phyloP scores from a whole-genome alignment of 2,329 filamentous ascomycete genomes.

The Dichotomopilus funicola region DNA sequence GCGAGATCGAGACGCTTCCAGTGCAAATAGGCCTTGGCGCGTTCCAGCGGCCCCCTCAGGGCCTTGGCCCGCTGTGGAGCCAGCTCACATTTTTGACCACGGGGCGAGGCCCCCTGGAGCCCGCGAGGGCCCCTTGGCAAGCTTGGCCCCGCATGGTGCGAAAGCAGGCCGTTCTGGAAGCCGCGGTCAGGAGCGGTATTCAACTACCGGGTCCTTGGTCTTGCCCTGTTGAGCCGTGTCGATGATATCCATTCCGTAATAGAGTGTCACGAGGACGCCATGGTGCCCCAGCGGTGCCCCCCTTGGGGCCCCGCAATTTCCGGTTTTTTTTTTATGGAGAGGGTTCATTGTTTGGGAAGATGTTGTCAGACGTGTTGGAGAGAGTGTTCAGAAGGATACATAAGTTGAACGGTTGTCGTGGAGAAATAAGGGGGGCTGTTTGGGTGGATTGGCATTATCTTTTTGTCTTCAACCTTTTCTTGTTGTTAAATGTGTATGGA shows the following conservation, averaged over 20 bases:
- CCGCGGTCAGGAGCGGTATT: constrained; percentile 5
- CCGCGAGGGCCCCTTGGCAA: too few relatives aligned
- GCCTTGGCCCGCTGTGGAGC: neutral
- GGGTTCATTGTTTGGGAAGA: neutral
- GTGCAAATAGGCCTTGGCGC: constrained; percentile 3
- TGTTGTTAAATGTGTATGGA: too few relatives aligned
- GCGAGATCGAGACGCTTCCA: constrained; percentile 10
- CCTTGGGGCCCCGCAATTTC: neutral
- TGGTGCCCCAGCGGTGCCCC: neutral
- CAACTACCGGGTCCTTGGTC: constrained; percentile 3
- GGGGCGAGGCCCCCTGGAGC: neutral
- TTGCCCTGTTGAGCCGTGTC: neutral
- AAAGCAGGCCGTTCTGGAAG: constrained; percentile 1
- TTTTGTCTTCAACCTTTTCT: too few relatives aligned
- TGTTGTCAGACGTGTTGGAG: neutral
- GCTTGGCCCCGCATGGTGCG: too few relatives aligned
- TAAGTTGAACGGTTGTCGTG: too few relatives aligned
- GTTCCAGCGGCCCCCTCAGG: neutral
- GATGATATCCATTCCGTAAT: neutral
- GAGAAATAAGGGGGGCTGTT: too few relatives aligned
- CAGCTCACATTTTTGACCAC: neutral
- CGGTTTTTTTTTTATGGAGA: neutral
- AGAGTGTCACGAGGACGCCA: constrained; percentile 9
- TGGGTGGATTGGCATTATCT: too few relatives aligned
- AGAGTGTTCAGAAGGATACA: too few relatives aligned